Conservation (phyloP, 2,329 filamentous ascomycete species). For the Diaporthe destruens region DNA sequence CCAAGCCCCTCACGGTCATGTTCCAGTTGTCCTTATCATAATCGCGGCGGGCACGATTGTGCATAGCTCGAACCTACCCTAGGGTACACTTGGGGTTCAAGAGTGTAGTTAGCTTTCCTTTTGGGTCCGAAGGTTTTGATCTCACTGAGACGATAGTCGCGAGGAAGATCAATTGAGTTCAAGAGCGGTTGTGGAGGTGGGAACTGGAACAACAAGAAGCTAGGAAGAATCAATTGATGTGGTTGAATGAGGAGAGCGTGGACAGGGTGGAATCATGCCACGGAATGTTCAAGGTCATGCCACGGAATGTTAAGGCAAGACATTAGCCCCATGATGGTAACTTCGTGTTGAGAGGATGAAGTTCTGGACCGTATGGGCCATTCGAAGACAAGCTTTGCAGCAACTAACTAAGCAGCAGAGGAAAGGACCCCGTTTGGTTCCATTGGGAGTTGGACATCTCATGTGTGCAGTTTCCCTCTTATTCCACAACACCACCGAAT, state of each 20-base stretch:
- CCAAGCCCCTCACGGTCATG: neutral
- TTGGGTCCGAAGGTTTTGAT: neutral
- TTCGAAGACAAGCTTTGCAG: neutral
- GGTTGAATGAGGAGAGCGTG: neutral
- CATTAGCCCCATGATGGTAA: neutral
- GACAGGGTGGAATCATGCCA: conserved; percentile 15
- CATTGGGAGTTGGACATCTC: neutral
- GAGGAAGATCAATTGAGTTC: neutral
- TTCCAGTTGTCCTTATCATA: conserved; percentile 33
- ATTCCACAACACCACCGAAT: neutral
- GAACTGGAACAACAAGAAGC: neutral
- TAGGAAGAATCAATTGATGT: conserved; percentile 5
- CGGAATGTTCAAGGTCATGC: conserved; percentile 3
- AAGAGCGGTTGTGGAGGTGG: neutral
- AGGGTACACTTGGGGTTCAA: conserved; percentile 25
- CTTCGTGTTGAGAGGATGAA: neutral
- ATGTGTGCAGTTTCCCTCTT: neutral
- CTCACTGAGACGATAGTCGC: neutral
- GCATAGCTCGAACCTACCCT: conserved; percentile 11
- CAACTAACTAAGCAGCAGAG: neutral
- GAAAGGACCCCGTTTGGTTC: neutral
- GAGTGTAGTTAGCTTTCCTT: neutral
- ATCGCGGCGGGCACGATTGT: neutral
- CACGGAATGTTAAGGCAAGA: conserved; percentile 19
- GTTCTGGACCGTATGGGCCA: neutral